Base-by-base conservation (phyloP, 2,329 filamentous ascomycete genomes). In the Leptographium flavum region DNA sequence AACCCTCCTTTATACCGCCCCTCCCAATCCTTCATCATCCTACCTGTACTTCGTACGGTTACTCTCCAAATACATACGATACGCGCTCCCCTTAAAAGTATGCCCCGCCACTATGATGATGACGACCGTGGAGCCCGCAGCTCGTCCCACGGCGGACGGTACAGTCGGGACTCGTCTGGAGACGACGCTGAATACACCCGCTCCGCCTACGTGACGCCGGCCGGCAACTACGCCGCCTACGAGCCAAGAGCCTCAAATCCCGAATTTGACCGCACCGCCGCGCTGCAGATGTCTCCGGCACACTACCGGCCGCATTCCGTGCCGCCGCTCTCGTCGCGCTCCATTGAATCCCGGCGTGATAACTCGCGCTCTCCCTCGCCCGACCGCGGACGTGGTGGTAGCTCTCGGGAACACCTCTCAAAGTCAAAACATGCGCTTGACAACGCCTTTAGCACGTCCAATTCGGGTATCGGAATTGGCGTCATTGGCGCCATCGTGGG, bases 401-500 rank as follows among this genome's bases (percentile, higher is more conserved):
- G 31, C 38, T 39, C 42, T 15, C 54, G 52, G 32, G 62, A 60
- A 31, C 64, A 69, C 7, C 45, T 67, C 5, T 56, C 57, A 39
- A 65, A 66, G 49, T 64, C 66, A 6, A 63, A 63, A 28, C 49
- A 62, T 28, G 62, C 62, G 13, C 56, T 72, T 37, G 59, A 68
- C 38, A 60, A 65, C 47, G 67, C 65, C 39, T 74, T 76, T 52
- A 67, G 66, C 32, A 62, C 65, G 43, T 69, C 69, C 5, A 60
- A 60, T 2, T 60, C 68, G 1, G 72, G 72, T 4, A 57, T 76
- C 3, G 70, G 71, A 33, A 66, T 67, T 8, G 67, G 70, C 22
- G 62, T 76, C 9, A 56, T 76, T 3, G 73, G 73, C 15, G 72
- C 73, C 21, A 61, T 75, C 1, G 66, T 74, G 1, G 73, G 73